Evolutionary conservation across 306 rosid genomes (phyloP), one percentile per base, ranked within the genome.

Genomic region (Fragaria iinumae): DNA sequence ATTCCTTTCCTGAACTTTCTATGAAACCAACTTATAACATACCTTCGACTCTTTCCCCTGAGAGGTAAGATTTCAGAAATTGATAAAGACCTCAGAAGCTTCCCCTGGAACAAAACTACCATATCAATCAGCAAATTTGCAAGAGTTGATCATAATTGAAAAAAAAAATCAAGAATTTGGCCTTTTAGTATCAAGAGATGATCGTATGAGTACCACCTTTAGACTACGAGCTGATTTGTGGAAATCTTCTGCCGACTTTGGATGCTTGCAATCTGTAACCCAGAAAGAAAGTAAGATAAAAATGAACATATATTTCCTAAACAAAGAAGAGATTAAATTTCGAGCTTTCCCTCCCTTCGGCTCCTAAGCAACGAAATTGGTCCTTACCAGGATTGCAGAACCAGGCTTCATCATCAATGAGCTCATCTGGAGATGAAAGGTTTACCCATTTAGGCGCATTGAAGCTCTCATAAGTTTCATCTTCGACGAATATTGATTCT

Each of bases 391-490:
- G 74, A 65, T 67, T 69, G 83, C 90, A 89, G 67, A 89, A 89
- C 90, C 88, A 85, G 18, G 76, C 72, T 55, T 87, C 83, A 55
- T 84, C 76, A 34, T 83, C 81, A 68, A 82, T 27, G 55, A 72
- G 67, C 52, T 77, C 84, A 67, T 83, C 77, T 6, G 79, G 75
- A 48, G 70, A 83, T 65, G 79, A 76, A 21, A 87, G 77, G 77
- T 89, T 86, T 12, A 79, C 78, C 91, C 91, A 89, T 66, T 79
- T 86, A 1, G 91, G 91, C 8, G 86, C 90, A 12, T 82, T 72
- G 9, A 85, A 74, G 67, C 75, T 56, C 81, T 87, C 90, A 68
- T 83, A 87, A 5, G 57, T 38, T 2, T 86, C 87, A 27, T 87
- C 91, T 59, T 57, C 32, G 6, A 63, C 6, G 71, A 86, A 89